Base-by-base conservation (phyloP, 2,329 filamentous ascomycete genomes). In the Fusarium aywerte region DNA sequence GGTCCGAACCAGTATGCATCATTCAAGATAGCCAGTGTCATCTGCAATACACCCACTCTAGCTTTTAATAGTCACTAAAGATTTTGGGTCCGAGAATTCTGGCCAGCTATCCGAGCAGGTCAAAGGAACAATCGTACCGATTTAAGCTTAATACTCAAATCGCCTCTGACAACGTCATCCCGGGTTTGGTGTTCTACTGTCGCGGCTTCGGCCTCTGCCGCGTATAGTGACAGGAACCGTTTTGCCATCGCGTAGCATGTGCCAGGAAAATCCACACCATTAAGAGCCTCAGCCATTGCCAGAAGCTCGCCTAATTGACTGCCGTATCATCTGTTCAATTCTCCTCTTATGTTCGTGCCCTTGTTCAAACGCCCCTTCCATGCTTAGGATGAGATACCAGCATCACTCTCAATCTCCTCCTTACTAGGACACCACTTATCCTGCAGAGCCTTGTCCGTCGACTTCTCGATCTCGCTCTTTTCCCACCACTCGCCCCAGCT, bases 401-500 rank as follows among this genome's bases (percentile, higher is more conserved):
- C 81, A 40, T 83, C 80, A 58, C 74, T 78, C 69, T 86, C 84
- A 57, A 86, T 80, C 29, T 81, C 75, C 39, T 84, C 81, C 70
- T 80, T 80, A 45, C 77, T 79, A 0, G 80, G 81, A 23, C 75
- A 82, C 83, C 83, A 86, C 69, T 83, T 84, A 36, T 85, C 79
- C 75, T 86, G 84, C 4, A 86, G 75, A 2, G 67, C 63, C 74
- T 80, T 79, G 51, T 86, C 82, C 4, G 84, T 73, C 2, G 76
- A 76, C 54, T 76, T 73, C 13, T 67, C 76, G 50, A 80, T 81
- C 3, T 80, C 76, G 5, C 80, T 76, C 71, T 80, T 84, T 15
- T 76, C 69, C 83, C 84, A 86, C 83, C 83, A 87, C 75, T 86
- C 83, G 2, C 84, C 84, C 84, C 83, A 85, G 67, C 83, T 85